These are phyloP conservation scores for Exophiala oligosperma DNA, from an alignment of 2,329 filamentous ascomycete species.

Conservation along the genomic window DNA sequence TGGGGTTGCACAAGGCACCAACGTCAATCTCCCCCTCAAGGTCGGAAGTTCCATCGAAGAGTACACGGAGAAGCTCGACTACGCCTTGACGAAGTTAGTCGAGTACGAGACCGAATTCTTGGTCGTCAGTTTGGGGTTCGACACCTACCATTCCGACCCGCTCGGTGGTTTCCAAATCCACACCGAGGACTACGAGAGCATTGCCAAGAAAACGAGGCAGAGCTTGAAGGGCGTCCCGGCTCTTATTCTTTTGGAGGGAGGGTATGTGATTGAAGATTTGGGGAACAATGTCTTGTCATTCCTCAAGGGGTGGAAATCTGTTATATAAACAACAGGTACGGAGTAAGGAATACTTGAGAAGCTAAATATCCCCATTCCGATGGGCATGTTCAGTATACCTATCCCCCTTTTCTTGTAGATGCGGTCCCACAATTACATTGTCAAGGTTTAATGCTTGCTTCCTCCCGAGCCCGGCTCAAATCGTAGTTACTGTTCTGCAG, in stretches of 20 bases:
- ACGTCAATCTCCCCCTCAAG: slow-evolving; percentile 28
- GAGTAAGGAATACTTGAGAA: too few relatives aligned
- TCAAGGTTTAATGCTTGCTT: too few relatives aligned
- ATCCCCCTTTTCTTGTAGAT: too few relatives aligned
- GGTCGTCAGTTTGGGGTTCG: slow-evolving; percentile 29
- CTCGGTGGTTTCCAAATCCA: slow-evolving; percentile 28
- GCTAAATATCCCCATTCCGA: too few relatives aligned
- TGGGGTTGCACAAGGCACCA: slow-evolving; percentile 19
- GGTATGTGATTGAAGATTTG: slow-evolving; percentile 29
- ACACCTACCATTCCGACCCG: slow-evolving; percentile 30
- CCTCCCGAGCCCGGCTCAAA: too few relatives aligned
- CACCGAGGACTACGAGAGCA: slow-evolving; percentile 28
- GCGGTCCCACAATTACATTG: too few relatives aligned
- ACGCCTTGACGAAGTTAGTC: slow-evolving; percentile 14
- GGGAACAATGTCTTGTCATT: slow-evolving; percentile 29
- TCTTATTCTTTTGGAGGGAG: slow-evolving; percentile 28
- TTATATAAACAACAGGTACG: too few relatives aligned
- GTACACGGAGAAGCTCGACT: slow-evolving; percentile 23
- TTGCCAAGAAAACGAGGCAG: slow-evolving; percentile 20
- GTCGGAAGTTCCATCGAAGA: slow-evolving; percentile 22
- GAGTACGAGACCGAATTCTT: slow-evolving; percentile 24
- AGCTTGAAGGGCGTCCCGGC: slow-evolving; percentile 19
- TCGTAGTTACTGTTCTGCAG: too few relatives aligned
- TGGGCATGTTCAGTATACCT: too few relatives aligned
- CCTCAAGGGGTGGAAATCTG: slow-evolving; percentile 26